Base-by-base conservation (phyloP, 768 basidiomycete species). In the Hypholoma fasciculare region DNA sequence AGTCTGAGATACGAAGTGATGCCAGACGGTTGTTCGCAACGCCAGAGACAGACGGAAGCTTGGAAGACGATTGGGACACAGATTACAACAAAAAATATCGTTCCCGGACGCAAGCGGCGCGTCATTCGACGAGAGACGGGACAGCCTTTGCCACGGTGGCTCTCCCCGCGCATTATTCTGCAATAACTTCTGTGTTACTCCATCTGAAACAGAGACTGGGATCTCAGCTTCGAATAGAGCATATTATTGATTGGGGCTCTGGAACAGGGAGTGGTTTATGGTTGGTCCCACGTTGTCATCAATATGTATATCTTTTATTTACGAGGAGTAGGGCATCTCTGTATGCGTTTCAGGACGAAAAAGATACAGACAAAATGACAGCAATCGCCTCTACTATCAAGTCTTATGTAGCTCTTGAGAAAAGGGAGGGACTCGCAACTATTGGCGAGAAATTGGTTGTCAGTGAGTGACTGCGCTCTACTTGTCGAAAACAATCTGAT, bases 161-260 rank as follows among this genome's bases (percentile, higher is more conserved):
- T n/a, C 81, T 96, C 61, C 94, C 94, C 1, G 85, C 88, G 3
- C 90, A 94, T 73, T 96, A 90, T 69, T 84, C 92, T 47, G 92
- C 87, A 2, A 89, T 94, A 51, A 79, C 75, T 49, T 77, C 88
- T n/a, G 91, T 95, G 5, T 72, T 96, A 16, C 76, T 82, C 48
- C 87, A 92, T 61, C 63, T 86, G 38, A 87, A 82, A 59, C 79
- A 74, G 49, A 78, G 93, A 54, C 63, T 94, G 38, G 87, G 83
- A n/a, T 69, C 78, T 7, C 77, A 78, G n/a, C 90, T 82, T 84
- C 72, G 73, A 34, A 76, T 85, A 54, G 75, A 85, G 26, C 80
- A 75, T 36, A 75, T 96, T 11, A 76, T 94, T 42, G 94, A 96
- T 65, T 96, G 90, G 88, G 94, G 94, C 11, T 80, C 88, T 53